phyloP scores from a whole-genome alignment of 208 protist genomes.

The Endotrypanum monterogeii region DNA sequence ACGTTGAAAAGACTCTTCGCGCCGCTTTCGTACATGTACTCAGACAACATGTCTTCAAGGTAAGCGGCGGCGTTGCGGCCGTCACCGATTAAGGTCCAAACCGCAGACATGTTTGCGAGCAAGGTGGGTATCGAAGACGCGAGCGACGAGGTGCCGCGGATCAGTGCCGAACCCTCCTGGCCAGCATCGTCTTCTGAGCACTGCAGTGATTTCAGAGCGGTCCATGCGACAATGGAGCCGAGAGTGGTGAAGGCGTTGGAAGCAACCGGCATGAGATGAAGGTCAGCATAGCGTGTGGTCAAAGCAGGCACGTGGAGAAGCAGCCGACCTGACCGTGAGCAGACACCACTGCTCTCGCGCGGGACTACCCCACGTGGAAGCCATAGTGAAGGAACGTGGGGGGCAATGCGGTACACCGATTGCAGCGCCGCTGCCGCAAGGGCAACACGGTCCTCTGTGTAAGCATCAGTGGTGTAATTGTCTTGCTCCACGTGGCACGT shows the following conservation, averaged over 20 bases:
- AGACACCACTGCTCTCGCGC: slow-evolving; percentile 15
- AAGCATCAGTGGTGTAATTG: not conserved
- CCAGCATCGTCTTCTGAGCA: not conserved
- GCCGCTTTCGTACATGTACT: slow-evolving; percentile 64
- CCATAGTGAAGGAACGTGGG: slow-evolving; percentile 25
- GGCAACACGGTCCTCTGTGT: not conserved
- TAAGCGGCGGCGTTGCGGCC: slow-evolving; percentile 68
- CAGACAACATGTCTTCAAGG: slow-evolving; percentile 60
- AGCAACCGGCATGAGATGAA: slow-evolving; percentile 36
- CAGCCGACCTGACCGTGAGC: slow-evolving; percentile 55
- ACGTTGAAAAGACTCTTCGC: slow-evolving; percentile 45
- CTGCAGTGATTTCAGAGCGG: not conserved
- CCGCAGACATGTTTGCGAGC: slow-evolving; percentile 21
- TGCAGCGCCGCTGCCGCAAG: slow-evolving; percentile 8
- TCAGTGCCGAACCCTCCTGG: not conserved
- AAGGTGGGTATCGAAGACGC: not conserved
- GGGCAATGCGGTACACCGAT: slow-evolving; percentile 8
- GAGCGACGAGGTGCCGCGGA: not conserved
- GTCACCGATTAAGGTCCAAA: slow-evolving; percentile 66
- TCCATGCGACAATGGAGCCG: slow-evolving; percentile 43
- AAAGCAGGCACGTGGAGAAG: slow-evolving; percentile 51
- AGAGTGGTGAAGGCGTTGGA: slow-evolving; percentile 41
- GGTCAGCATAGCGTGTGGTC: slow-evolving; percentile 29
- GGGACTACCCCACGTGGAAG: slow-evolving; percentile 13
- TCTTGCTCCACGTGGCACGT: not conserved